phyloP scores from a whole-genome alignment of 495 filamentous ascomycete genomes.

The Talaromyces stipitatus region DNA sequence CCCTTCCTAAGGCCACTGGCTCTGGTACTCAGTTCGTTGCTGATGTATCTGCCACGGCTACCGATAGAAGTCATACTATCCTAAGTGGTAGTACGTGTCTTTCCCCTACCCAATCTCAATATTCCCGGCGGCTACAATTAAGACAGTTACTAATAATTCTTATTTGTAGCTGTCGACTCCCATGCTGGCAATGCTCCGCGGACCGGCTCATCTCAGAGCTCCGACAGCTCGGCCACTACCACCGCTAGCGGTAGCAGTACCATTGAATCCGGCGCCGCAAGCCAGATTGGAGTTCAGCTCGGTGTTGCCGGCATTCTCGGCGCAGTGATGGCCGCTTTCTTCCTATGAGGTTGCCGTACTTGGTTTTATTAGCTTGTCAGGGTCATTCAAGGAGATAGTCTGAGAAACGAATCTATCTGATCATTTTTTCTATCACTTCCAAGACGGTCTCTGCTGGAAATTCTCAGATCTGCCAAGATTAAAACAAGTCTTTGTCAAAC shows the following conservation, averaged over 20 bases:
- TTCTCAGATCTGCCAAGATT: too few relatives aligned
- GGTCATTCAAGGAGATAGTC: too few relatives aligned
- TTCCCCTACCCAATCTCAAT: too few relatives aligned
- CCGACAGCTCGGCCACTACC: not conserved
- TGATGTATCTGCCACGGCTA: slow-evolving; percentile 1
- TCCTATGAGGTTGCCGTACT: not conserved
- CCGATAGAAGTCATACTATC: not conserved
- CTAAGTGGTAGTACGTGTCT: slow-evolving; percentile 14
- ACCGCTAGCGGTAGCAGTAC: slow-evolving; percentile 4
- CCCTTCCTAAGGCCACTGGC: slow-evolving; percentile 20
- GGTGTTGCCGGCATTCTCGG: slow-evolving; percentile 31
- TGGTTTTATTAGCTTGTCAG: too few relatives aligned
- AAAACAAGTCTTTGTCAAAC: too few relatives aligned
- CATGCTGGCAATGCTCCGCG: slow-evolving; percentile 10
- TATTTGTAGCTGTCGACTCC: slow-evolving; percentile 3
- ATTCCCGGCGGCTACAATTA: too few relatives aligned
- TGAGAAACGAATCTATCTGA: too few relatives aligned
- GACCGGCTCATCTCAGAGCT: slow-evolving; percentile 7
- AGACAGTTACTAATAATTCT: too few relatives aligned
- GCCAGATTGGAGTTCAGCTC: slow-evolving; percentile 14
- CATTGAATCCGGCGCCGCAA: slow-evolving; percentile 6
- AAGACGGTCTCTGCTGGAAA: too few relatives aligned
- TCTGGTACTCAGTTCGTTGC: slow-evolving; percentile 7
- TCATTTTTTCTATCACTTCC: too few relatives aligned
- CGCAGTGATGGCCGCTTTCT: slow-evolving; percentile 23